Evolutionary conservation across 257 asterid genomes (phyloP).

Genomic region (Solanum habrochaites): DNA sequence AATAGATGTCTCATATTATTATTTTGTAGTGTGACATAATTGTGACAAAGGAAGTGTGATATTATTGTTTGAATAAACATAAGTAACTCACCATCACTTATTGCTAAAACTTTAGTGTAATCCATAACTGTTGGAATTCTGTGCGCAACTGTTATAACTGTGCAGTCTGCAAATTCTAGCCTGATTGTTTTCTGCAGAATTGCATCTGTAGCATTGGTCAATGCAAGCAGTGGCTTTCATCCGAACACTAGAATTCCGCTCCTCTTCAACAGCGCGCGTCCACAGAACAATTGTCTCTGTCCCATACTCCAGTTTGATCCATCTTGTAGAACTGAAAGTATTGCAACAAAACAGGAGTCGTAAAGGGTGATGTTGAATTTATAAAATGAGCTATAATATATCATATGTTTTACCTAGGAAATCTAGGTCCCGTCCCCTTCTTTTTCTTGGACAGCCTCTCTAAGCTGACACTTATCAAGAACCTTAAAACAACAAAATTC

Average conservation of each 20-base stretch:
- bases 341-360: no score
- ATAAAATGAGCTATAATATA: no score
- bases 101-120: neutral
- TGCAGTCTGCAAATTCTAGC: neutral
- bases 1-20: no score
- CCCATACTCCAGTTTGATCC: constrained; percentile 3
- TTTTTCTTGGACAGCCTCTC: constrained; percentile 1
- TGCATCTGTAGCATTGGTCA: constrained; percentile 2
- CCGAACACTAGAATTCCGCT: neutral
- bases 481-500: neutral
- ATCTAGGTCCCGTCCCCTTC: neutral
- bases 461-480: constrained; percentile 4
- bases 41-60: neutral
- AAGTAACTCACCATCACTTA: constrained; percentile 1
- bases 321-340: neutral
- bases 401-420: neutral
- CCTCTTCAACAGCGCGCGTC: neutral
- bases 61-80: neutral
- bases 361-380: no score
- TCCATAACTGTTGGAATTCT: neutral
- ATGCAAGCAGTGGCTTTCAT: constrained; percentile 11
- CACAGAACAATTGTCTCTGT: neutral
- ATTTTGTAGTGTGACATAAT: neutral
- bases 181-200: neutral
- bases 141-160: neutral